Percentiles rank a stretch among this genome's conserved stretches.
Evolutionary conservation across 345 rosid species (phyloP).

Genomic region (Gossypium bickii): DNA sequence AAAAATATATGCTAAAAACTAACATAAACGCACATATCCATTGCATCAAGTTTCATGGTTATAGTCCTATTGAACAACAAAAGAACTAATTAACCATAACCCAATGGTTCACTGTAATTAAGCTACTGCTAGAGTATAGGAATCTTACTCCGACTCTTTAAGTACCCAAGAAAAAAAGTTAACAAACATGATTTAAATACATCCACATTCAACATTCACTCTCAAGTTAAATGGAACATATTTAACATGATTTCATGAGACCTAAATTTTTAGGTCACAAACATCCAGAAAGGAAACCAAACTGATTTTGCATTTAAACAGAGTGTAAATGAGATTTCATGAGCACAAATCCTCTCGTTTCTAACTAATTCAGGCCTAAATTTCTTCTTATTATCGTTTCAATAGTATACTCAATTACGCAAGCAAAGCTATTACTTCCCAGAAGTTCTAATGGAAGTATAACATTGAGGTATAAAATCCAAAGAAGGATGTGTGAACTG

Average conservation of each 20-base stretch:
- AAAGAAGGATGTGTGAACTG: no score
- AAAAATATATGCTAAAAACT: no score
- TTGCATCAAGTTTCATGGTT: conserved; percentile 7
- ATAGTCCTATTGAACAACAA: conserved; percentile 11
- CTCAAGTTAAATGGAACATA: background rate
- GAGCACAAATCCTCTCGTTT: no score
- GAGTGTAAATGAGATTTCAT: no score
- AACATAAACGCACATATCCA: no score
- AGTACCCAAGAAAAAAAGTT: background rate
- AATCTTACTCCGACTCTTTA: background rate
- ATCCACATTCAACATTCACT: background rate
- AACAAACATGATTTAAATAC: background rate
- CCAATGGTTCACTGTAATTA: background rate
- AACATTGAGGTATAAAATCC: no score
- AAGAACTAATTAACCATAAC: background rate
- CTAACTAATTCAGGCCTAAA: no score
- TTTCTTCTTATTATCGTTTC: no score
- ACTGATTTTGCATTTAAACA: no score
- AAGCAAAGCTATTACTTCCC: no score
- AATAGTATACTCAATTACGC: no score
- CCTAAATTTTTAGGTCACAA: background rate
- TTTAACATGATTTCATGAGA: background rate
- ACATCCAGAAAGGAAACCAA: background rate
- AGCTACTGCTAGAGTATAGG: background rate
- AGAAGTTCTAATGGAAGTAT: no score